Conservation (phyloP, 495 filamentous ascomycete genomes). For the Podospora tetraspora region DNA sequence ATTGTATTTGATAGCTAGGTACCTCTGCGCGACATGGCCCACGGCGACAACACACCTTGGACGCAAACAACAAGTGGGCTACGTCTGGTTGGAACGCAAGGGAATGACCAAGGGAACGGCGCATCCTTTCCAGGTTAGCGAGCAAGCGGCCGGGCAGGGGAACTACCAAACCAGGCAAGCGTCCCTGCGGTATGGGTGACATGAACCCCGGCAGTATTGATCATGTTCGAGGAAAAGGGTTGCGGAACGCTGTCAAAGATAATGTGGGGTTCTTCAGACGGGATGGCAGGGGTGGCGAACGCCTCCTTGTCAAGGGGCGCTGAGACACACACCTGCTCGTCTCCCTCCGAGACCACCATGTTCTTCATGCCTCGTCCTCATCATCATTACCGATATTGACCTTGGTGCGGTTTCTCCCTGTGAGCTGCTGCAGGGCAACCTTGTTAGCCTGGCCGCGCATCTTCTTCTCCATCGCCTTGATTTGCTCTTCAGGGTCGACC, state of each 20-base stretch:
- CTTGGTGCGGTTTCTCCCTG: constrained; percentile 75
- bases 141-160: constrained; percentile 9
- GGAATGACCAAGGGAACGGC: constrained; percentile 23
- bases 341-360: constrained; percentile 17
- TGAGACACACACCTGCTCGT: constrained; percentile 19
- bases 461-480: constrained; percentile 93
- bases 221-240: constrained; percentile 16
- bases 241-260: constrained; percentile 15
- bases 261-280: constrained; percentile 17
- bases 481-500: constrained; percentile 88
- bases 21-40: constrained; percentile 15
- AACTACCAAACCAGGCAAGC: constrained; percentile 12
- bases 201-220: constrained; percentile 23
- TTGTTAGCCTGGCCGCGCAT: constrained; percentile 80
- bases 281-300: constrained; percentile 9
- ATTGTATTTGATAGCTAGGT: constrained; percentile 14
- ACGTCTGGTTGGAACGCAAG: constrained; percentile 37
- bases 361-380: constrained; percentile 48
- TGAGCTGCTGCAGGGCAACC: constrained; percentile 81
- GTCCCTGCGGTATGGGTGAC: constrained; percentile 23
- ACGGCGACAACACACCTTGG: constrained; percentile 15
- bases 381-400: constrained; percentile 73
- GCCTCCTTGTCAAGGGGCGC: constrained; percentile 24
- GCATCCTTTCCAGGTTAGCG: constrained; percentile 11
- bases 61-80: constrained; percentile 10